Base-by-base conservation (phyloP, 139 green algal species). In the Haematococcus sp. region DNA sequence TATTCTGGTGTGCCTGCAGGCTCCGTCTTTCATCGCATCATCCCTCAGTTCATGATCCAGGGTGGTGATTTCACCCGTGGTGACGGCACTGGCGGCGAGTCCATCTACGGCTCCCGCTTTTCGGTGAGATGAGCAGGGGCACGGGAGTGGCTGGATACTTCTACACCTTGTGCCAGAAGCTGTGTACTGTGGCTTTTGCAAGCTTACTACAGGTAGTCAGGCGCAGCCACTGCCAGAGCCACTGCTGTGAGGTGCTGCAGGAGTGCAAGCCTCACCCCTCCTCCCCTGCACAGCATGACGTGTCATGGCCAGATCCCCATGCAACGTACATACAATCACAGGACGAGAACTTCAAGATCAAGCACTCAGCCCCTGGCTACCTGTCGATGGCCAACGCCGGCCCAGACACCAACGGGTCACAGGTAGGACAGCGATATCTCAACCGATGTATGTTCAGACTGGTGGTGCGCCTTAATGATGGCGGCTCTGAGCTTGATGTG, bases 71-170 rank as follows among this genome's bases (percentile, higher is more conserved):
- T 91, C 71, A 91, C 87, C 0, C 23, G 64, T 28, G 90, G 88
- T n/a, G 86, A 93, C 75, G 79, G 75, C 68, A 70, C 83, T 15
- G 93, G 94, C 27, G 94, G 94, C 34, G 84, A 93, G 76, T 92
- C 80, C 63, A 96, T 98, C 84, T 98, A 97, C 74, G 90, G 90
- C 74, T 59, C 69, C 23, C 90, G 75, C 20, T 95, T 95, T 74
- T 94, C 88, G 40, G 40, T 49, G 40, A 11, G 40, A 11, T 49
- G 1, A 63, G 40, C 15, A 40, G n/a, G 23, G 3, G 43, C 22
- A 35, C 17, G 40, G 46, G 1, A 73, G 67, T 19, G 17, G 64
- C 11, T 35, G 35, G 33, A n/a, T n/a, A n/a, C n/a, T n/a, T n/a
- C n/a, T n/a, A n/a, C n/a, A n/a, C n/a, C n/a, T n/a, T n/a, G n/a